These are phyloP conservation scores for Trifolium fragiferum DNA, from an alignment of 306 rosid genomes.

Conservation along the genomic window DNA sequence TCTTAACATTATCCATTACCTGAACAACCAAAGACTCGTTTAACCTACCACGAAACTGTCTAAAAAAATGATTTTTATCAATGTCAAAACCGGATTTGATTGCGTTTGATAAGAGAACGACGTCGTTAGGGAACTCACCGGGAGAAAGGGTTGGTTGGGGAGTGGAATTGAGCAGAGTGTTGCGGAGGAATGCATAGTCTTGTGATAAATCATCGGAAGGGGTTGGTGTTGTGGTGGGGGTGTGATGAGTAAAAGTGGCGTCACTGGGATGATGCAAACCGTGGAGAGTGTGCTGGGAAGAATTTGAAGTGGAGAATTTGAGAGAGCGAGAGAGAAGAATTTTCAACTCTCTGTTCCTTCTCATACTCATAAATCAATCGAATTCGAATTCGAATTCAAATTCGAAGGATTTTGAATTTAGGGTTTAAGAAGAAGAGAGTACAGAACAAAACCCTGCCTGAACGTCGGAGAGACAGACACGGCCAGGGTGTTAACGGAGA, in stretches of 20 bases:
- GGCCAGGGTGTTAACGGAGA: too few species aligned
- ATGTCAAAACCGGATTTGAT: conserved; percentile 52
- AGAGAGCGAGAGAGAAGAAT: conserved; percentile 45
- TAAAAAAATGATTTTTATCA: conserved; percentile 55
- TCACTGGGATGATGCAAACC: conserved; percentile 59
- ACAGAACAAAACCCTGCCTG: conserved; percentile 1
- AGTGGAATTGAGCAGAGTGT: conserved; percentile 48
- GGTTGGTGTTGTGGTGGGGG: conserved; percentile 41
- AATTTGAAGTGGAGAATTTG: conserved; percentile 37
- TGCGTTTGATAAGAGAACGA: conserved; percentile 49
- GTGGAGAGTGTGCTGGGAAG: conserved; percentile 48
- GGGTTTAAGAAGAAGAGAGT: conserved; percentile 38
- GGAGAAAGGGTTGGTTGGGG: conserved; percentile 36
- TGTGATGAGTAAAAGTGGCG: conserved; percentile 34
- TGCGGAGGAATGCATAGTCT: conserved; percentile 61
- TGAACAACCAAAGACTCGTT: conserved; percentile 57
- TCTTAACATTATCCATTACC: conserved; percentile 53
- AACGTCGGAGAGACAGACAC: not conserved
- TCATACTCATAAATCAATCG: conserved; percentile 43
- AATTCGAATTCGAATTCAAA: not conserved
- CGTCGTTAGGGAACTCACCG: conserved; percentile 48
- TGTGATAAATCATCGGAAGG: conserved; percentile 45
- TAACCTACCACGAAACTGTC: conserved; percentile 66
- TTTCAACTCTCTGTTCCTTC: conserved; percentile 53
- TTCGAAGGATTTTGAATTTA: not conserved